Evolutionary conservation across 1,284 basidiomycete genomes (phyloP).

Genomic region (Nidula niveotomentosa): DNA sequence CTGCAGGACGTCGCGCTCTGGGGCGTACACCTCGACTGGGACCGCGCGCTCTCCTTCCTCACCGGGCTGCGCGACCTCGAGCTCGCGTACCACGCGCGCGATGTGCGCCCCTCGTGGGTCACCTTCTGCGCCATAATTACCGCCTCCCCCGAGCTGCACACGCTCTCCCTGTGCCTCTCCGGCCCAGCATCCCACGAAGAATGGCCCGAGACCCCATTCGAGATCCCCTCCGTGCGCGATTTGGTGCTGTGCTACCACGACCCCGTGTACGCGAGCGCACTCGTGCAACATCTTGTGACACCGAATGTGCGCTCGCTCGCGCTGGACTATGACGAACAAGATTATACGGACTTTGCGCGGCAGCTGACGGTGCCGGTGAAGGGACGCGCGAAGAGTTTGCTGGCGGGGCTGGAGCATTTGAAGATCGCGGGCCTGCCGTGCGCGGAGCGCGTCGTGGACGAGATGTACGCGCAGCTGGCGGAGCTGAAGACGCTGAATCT

Average conservation of each 20-base stretch:
- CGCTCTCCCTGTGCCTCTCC: slow-evolving; percentile 47
- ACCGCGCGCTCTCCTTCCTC: slow-evolving; percentile 37
- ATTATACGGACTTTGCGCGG: slow-evolving; percentile 45
- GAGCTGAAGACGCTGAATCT: slow-evolving; percentile 43
- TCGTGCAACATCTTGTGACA: slow-evolving; percentile 47
- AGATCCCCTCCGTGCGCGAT: slow-evolving; percentile 44
- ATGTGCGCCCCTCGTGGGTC: slow-evolving; percentile 54
- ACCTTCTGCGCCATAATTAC: slow-evolving; percentile 47
- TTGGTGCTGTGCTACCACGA: slow-evolving; percentile 50
- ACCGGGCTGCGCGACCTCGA: slow-evolving; percentile 46
- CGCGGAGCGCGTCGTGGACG: slow-evolving; percentile 22
- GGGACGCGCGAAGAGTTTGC: slow-evolving; percentile 35
- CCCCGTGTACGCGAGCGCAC: slow-evolving; percentile 36
- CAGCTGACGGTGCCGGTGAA: slow-evolving; percentile 35
- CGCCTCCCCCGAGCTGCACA: slow-evolving; percentile 46
- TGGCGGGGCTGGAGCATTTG: slow-evolving; percentile 43
- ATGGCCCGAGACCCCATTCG: slow-evolving; percentile 33
- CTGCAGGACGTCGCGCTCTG: slow-evolving; percentile 48
- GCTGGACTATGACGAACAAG: slow-evolving; percentile 51
- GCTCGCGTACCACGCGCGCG: slow-evolving; percentile 54
- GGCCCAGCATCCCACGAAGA: slow-evolving; percentile 41
- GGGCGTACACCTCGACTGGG: slow-evolving; percentile 69
- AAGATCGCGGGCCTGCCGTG: slow-evolving; percentile 50
- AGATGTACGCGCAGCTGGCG: slow-evolving; percentile 41
- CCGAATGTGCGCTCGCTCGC: slow-evolving; percentile 46